These are phyloP conservation scores for Colletotrichum spaethianum DNA, from an alignment of 2,329 filamentous ascomycete genomes.

Conservation along the genomic window DNA sequence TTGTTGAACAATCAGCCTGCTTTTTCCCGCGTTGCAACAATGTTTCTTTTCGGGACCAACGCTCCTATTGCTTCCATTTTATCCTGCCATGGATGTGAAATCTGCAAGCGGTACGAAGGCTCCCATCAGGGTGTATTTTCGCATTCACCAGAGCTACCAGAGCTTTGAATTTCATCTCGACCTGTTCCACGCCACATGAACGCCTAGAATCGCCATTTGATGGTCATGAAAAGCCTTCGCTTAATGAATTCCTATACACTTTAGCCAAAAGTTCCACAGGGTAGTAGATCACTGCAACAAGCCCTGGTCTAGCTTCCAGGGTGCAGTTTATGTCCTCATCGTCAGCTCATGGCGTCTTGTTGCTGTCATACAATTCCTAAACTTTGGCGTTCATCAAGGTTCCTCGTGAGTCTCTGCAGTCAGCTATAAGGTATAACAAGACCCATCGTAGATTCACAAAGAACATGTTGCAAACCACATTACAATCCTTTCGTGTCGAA, in stretches of 20 bases:
- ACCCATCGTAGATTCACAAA: background rate
- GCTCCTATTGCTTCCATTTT: too few species aligned
- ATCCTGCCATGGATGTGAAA: background rate
- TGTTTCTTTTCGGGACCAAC: background rate
- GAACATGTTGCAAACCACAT: background rate
- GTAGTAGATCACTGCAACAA: background rate
- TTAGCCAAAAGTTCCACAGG: background rate
- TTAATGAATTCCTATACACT: too few species aligned
- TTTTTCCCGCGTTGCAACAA: background rate
- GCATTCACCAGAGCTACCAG: background rate
- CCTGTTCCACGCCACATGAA: background rate
- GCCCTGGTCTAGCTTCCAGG: background rate
- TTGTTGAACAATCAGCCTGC: too few species aligned
- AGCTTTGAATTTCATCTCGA: background rate
- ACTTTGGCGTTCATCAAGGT: conserved; percentile 4
- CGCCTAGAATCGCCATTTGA: background rate
- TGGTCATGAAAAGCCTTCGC: too few species aligned
- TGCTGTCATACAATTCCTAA: background rate
- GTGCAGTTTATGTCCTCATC: background rate
- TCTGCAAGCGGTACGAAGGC: background rate
- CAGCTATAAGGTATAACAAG: background rate
- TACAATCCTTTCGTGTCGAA: background rate
- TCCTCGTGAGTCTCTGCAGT: background rate
- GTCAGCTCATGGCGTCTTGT: conserved; percentile 5
- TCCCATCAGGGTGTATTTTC: background rate